Evolutionary conservation across 1,284 basidiomycete genomes (phyloP).

Genomic region (Ceratobasidium sp.): DNA sequence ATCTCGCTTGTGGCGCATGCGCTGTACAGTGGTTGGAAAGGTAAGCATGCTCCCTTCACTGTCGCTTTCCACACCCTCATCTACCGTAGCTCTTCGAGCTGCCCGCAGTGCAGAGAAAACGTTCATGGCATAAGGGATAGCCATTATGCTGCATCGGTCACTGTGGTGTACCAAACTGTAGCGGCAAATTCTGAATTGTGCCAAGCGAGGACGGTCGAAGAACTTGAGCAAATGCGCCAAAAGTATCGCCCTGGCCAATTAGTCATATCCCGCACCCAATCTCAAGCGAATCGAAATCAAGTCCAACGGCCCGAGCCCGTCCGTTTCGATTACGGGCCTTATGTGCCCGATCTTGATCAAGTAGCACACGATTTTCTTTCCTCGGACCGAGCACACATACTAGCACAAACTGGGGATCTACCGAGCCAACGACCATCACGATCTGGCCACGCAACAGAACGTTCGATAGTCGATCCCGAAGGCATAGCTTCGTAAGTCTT

Average conservation of each 20-base stretch:
- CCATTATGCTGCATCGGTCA: conserved; percentile 18
- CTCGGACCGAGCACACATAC: no score
- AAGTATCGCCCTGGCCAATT: conserved; percentile 20
- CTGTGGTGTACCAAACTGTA: conserved; percentile 17
- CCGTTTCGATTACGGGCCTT: not conserved
- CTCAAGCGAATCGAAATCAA: not conserved
- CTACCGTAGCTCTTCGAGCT: conserved; percentile 10
- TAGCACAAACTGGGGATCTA: not conserved
- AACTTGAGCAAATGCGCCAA: not conserved
- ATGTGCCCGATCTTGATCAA: not conserved
- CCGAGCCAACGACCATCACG: not conserved
- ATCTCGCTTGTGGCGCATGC: conserved; percentile 36
- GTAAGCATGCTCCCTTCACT: not conserved
- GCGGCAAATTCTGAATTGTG: conserved; percentile 24
- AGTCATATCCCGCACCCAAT: not conserved
- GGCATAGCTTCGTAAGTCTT: not conserved
- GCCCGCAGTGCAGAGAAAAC: conserved; percentile 20
- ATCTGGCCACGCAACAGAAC: not conserved
- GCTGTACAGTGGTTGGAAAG: conserved; percentile 21
- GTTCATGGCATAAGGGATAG: conserved; percentile 26
- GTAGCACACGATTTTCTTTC: not conserved
- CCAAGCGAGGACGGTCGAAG: conserved; percentile 1
- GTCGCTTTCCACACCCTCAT: not conserved
- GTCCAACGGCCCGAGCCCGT: not conserved
- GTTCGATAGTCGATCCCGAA: not conserved